These are phyloP conservation scores for Ehretia macrophylla DNA, from an alignment of 257 asterid genomes.

Conservation along the genomic window DNA sequence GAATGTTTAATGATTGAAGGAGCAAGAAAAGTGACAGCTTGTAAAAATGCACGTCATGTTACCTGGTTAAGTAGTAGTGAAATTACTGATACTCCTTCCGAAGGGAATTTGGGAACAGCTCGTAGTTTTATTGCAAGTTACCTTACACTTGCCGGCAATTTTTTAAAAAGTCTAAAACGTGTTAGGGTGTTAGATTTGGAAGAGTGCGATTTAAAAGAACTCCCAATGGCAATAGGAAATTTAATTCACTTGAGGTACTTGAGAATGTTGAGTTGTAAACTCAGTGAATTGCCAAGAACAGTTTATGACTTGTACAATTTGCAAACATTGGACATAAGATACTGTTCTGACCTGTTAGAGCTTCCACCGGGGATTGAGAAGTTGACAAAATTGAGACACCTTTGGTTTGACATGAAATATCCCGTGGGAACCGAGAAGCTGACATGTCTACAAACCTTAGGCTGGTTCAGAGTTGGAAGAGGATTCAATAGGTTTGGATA, in stretches of 20 bases:
- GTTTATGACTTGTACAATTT: constrained; percentile 7
- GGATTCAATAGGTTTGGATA: background rate
- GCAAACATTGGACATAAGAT: constrained; percentile 1
- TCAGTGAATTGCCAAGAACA: constrained; percentile 1
- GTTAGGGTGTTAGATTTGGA: background rate
- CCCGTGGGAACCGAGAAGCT: constrained; percentile 7
- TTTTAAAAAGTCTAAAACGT: no score
- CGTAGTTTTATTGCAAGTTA: no score
- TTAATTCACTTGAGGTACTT: constrained; percentile 15
- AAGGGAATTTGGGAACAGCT: no score
- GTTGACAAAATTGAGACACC: constrained; percentile 9
- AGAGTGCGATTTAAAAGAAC: background rate
- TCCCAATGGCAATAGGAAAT: constrained; percentile 1
- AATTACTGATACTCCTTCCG: no score
- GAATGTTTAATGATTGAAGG: background rate
- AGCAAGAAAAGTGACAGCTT: background rate
- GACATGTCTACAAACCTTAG: constrained; percentile 5
- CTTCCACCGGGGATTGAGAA: constrained; percentile 12
- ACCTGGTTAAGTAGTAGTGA: background rate
- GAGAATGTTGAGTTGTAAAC: background rate
- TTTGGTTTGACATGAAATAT: background rate
- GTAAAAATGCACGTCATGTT: background rate
- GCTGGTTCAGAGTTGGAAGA: background rate
- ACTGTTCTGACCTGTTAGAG: background rate
- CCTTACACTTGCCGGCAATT: no score